Percentiles rank a stretch among this genome's conserved stretches.
These are phyloP conservation scores for Apiotrichum sp. DNA, from an alignment of 1,284 basidiomycete genomes.

Conservation along the genomic window DNA sequence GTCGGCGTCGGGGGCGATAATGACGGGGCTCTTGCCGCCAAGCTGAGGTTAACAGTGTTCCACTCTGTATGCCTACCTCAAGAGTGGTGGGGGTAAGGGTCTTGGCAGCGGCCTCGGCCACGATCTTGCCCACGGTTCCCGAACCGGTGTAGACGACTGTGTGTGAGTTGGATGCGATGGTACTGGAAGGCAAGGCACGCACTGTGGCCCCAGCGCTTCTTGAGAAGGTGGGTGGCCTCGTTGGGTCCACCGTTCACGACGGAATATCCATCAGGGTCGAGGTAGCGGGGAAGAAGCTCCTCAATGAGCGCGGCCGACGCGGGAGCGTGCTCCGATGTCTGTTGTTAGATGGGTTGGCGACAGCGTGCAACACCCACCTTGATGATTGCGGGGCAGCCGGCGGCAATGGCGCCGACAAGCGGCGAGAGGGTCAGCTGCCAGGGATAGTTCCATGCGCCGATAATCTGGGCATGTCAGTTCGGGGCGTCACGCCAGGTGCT, in stretches of 20 bases:
- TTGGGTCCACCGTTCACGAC: constrained; percentile 71
- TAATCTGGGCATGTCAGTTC: constrained; percentile 28
- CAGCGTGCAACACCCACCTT: constrained; percentile 49
- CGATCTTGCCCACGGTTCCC: constrained; percentile 65
- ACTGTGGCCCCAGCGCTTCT: constrained; percentile 83
- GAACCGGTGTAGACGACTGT: constrained; percentile 62
- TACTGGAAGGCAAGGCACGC: constrained; percentile 29
- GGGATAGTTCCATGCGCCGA: constrained; percentile 54
- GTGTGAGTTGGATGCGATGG: constrained; percentile 20
- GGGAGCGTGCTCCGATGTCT: constrained; percentile 70
- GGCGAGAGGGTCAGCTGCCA: constrained; percentile 53
- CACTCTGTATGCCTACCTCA: not conserved
- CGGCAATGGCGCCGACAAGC: constrained; percentile 69
- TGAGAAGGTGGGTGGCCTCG: constrained; percentile 70
- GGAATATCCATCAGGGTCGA: constrained; percentile 65
- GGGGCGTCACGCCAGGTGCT: too few species aligned
- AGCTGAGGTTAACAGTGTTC: constrained; percentile 48
- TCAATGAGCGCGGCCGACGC: constrained; percentile 62
- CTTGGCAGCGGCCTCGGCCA: constrained; percentile 77
- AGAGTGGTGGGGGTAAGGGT: constrained; percentile 76
- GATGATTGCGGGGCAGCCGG: constrained; percentile 66
- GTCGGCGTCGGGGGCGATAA: constrained; percentile 61
- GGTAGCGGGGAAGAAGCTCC: constrained; percentile 70
- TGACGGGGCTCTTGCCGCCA: constrained; percentile 76
- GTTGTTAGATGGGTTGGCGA: not conserved